A percentile compares a stretch with the other conserved stretches of the same genome.
Evolutionary conservation across 768 basidiomycete species (phyloP).

Genomic region (Agaricus subrufescens): DNA sequence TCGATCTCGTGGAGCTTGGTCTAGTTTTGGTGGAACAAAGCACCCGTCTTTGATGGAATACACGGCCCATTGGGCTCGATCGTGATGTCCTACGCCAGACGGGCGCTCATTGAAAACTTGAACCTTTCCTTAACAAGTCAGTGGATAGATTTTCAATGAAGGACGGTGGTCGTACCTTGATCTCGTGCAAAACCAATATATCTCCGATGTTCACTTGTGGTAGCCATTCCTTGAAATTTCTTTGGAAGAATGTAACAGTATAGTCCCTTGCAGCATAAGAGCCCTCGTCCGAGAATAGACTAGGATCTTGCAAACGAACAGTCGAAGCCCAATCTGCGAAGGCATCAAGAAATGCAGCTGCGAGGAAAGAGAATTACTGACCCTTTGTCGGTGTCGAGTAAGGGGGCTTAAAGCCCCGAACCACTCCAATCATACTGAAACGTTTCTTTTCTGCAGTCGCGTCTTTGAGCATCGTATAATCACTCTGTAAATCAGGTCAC

Average conservation of each 20-base stretch:
- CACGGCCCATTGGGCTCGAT: neutral
- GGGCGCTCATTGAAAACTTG: neutral
- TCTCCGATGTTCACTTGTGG: neutral
- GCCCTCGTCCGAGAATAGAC: neutral
- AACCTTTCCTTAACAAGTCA: neutral
- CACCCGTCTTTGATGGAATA: neutral
- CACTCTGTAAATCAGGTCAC: neutral
- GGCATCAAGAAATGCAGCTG: too few species aligned
- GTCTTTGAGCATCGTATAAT: neutral
- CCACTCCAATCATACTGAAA: constrained; percentile 1
- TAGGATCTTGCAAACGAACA: constrained; percentile 2
- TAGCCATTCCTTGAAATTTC: constrained; percentile 4
- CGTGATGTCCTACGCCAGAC: constrained; percentile 2
- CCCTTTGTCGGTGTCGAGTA: neutral
- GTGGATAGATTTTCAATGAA: neutral
- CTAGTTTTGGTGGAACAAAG: neutral
- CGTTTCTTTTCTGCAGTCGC: neutral
- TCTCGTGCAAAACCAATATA: neutral
- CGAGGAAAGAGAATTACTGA: neutral
- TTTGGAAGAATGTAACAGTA: neutral
- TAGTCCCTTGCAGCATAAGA: neutral
- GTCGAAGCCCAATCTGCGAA: neutral
- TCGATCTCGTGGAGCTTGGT: neutral
- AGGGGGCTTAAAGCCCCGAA: neutral
- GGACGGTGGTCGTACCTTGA: neutral